These are phyloP conservation scores for Salix suchowensis DNA, from an alignment of 345 rosid genomes.

Conservation along the genomic window DNA sequence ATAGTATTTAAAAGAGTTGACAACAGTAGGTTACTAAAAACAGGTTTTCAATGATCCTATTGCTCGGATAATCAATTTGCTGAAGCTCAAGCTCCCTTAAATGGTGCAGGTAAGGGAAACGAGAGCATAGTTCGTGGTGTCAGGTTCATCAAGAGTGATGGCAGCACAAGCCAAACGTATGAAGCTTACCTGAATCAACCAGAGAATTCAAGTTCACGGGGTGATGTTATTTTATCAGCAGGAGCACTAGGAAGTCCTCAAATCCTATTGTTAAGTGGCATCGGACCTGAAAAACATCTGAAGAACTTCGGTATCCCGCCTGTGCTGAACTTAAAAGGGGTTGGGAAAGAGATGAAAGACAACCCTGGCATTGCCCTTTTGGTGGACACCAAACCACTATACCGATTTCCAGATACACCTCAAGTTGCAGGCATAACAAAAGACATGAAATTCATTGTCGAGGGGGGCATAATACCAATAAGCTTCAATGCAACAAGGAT, in stretches of 20 bases:
- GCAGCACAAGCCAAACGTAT: constrained; percentile 34
- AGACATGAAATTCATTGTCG: constrained; percentile 47
- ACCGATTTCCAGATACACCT: constrained; percentile 57
- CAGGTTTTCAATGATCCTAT: too few relatives aligned
- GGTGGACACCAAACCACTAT: constrained; percentile 38
- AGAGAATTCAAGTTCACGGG: constrained; percentile 22
- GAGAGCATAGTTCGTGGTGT: constrained; percentile 48
- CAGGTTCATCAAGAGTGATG: constrained; percentile 53
- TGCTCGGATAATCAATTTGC: neutral
- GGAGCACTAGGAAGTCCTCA: constrained; percentile 81
- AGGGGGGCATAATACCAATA: constrained; percentile 46
- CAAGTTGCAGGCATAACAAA: constrained; percentile 57
- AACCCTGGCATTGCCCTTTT: constrained; percentile 51
- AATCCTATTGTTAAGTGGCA: constrained; percentile 59
- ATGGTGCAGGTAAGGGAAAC: constrained; percentile 33
- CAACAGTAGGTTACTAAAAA: too few relatives aligned
- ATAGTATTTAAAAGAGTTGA: too few relatives aligned
- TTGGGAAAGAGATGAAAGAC: constrained; percentile 59
- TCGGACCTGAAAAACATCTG: constrained; percentile 55
- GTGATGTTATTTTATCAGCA: constrained; percentile 66
- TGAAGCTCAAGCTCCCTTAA: neutral
- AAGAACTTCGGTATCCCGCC: constrained; percentile 42
- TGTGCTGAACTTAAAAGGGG: constrained; percentile 31
- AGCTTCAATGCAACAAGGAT: constrained; percentile 46
- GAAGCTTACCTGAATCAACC: constrained; percentile 49